Base-by-base conservation (phyloP, 1,284 basidiomycete genomes). In the Malassezia caprae region DNA sequence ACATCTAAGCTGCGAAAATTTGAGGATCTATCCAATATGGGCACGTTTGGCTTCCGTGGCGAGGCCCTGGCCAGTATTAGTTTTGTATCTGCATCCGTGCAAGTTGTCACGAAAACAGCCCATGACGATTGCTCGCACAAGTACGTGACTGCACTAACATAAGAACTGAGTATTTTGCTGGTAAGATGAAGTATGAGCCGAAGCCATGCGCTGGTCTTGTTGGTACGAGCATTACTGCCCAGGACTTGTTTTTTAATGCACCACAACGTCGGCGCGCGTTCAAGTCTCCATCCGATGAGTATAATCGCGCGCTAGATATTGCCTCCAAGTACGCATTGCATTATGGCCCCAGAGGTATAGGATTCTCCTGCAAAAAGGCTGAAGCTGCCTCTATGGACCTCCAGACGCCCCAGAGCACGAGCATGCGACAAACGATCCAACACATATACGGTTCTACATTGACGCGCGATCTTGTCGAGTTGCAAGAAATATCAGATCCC, bases 1-100 rank as follows among this genome's bases (percentile, higher is more conserved):
- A 99, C 94, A 0, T 94, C 90, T 3, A 98, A 98, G 73, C 78
- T 99, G 10, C 80, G 83, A 0, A 81, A 82, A 0, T 98, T 91
- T 70, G 84, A 86, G 10, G 94, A 99, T 72, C 76, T 99, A 43
- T 82, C 84, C 37, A 80, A 78, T n/a, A 80, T 99, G 44, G 80
- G 82, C 3, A 98, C 94, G 0, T 98, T 96, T 76, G 94, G 94
- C 1, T 99, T 99, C 75, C 82, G 94, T 52, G 94, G 94, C 28
- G 94, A 99, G 76, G 94, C 94, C 0, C 79, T 98, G 21, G 94
- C 94, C 0, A 94, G 90, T 34, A 90, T 99, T 58, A 93, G 90
- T 27, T 90, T 94, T 76, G 89, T 96, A 48, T 63, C 61, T 39
- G 85, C 90, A 1, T 86, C 87, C 70, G 79, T 98, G 59, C 83